Conservation (phyloP, 768 basidiomycete genomes). For the Lyophyllum semitale region DNA sequence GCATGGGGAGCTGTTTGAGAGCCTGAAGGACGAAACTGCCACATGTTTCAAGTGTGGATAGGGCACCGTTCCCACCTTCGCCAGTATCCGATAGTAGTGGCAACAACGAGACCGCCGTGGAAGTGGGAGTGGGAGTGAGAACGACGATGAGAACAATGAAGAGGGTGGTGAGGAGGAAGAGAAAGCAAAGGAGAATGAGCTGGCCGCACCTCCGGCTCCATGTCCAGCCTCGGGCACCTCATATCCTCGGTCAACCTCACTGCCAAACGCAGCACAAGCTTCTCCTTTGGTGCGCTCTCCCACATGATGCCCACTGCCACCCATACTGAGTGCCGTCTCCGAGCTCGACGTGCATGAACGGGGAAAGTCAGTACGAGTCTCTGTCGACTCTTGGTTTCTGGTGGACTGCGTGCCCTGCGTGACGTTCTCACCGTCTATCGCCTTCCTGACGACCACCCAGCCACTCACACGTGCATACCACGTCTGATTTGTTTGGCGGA, state of each 20-base stretch:
- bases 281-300: slow-evolving; percentile 42
- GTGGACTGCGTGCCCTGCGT: no score
- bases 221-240: slow-evolving; percentile 85
- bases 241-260: slow-evolving; percentile 50
- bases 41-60: slow-evolving; percentile 61
- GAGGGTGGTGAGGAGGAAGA: slow-evolving; percentile 36
- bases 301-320: no score
- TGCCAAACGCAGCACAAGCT: no score
- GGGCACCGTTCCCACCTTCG: slow-evolving; percentile 76
- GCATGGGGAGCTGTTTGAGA: slow-evolving; percentile 66
- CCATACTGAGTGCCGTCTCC: no score
- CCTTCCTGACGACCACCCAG: slow-evolving; percentile 31
- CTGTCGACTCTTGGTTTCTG: no score
- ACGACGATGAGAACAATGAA: no score
- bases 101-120: slow-evolving; percentile 22
- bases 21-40: slow-evolving; percentile 35
- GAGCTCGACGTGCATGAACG: no score
- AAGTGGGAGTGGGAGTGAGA: slow-evolving; percentile 25
- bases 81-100: slow-evolving; percentile 43
- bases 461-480: slow-evolving; percentile 16
- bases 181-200: slow-evolving; percentile 50
- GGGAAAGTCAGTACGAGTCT: no score
- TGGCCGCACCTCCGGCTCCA: slow-evolving; percentile 73
- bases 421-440: slow-evolving; percentile 21
- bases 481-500: no score